These are phyloP conservation scores for Cryptococcus hybrid DNA, from an alignment of 1,284 basidiomycete genomes.

Conservation along the genomic window DNA sequence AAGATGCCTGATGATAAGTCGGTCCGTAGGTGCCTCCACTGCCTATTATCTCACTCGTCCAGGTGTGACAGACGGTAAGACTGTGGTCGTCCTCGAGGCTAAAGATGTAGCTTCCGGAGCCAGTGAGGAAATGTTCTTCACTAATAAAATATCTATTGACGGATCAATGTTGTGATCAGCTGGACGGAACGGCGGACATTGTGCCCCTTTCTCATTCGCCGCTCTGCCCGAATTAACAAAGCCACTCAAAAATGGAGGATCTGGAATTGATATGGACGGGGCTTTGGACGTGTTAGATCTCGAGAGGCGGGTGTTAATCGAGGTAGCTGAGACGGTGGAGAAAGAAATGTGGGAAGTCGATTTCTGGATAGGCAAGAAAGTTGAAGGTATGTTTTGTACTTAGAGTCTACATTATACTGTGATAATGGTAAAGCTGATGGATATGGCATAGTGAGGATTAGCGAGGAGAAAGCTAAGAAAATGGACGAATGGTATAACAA, in stretches of 20 bases:
- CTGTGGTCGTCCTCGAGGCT: constrained; percentile 30
- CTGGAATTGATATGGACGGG: constrained; percentile 44
- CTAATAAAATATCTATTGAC: neutral
- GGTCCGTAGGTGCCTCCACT: constrained; percentile 19
- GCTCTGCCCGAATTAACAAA: constrained; percentile 15
- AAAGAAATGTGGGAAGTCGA: constrained; percentile 15
- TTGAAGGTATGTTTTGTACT: constrained; percentile 20
- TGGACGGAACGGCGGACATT: constrained; percentile 45
- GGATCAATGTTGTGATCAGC: constrained; percentile 11
- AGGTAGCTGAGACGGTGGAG: neutral
- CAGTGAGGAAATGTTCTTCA: constrained; percentile 14
- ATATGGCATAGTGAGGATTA: constrained; percentile 1
- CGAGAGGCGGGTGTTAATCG: neutral
- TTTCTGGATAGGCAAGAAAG: constrained; percentile 27
- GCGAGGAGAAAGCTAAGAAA: neutral
- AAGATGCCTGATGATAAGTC: neutral
- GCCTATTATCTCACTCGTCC: constrained; percentile 34
- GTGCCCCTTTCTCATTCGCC: constrained; percentile 30
- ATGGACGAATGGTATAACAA: constrained; percentile 3
- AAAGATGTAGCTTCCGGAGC: constrained; percentile 41
- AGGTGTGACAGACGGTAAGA: constrained; percentile 23
- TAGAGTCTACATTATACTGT: neutral
- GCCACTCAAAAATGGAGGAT: constrained; percentile 31
- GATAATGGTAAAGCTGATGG: neutral
- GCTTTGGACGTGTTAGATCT: constrained; percentile 34